Base-by-base conservation (phyloP, 2,329 filamentous ascomycete genomes). In the Sarocladiaceae sp. region DNA sequence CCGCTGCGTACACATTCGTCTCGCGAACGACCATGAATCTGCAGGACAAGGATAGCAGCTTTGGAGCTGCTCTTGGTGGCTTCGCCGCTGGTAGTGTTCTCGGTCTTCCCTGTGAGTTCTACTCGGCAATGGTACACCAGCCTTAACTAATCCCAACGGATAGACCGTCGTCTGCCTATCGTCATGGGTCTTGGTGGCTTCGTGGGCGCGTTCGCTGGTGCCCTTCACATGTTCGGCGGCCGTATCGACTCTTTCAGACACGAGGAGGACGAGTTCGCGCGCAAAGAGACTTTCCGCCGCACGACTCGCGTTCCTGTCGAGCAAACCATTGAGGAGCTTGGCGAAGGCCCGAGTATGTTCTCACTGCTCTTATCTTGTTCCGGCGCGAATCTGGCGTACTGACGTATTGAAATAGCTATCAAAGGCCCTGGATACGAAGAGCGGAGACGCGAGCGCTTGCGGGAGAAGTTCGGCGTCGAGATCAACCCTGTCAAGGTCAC, bases 391-490 rank as follows among this genome's bases (percentile, higher is more conserved):
- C 22, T 20, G n/a, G n/a, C 33, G 15, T 39, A 51, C 51, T 59
- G 49, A 63, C 59, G 54, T 15, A 26, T 15, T 40, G 39, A 26
- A 51, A 7, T 60, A 96, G 91, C 88, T 52, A 90, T 96, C 62
- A 79, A 86, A 60, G 87, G 82, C 36, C 85, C 88, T 15, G 90
- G 90, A 50, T 96, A 94, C 66, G 87, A 89, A 61, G 89, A 96
- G 76, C 80, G 92, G 69, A 84, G 92, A 69, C 82, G 83, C 59
- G 78, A 91, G 74, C 81, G 89, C 61, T 79, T 97, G 69, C 86
- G 89, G 80, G 86, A 90, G 71, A 89, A 85, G 70, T 96, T 96
- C 64, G 90, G 91, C 54, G 82, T 95, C 64, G 90, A 96, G 59
- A 84, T 96, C 64, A 82, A 86, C 64, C 80, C 84, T 52, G 81